Percentiles rank a stretch among this genome's conserved stretches.
Evolutionary conservation across 331 rosid genomes (phyloP).

Genomic region (Quercus lobata): DNA sequence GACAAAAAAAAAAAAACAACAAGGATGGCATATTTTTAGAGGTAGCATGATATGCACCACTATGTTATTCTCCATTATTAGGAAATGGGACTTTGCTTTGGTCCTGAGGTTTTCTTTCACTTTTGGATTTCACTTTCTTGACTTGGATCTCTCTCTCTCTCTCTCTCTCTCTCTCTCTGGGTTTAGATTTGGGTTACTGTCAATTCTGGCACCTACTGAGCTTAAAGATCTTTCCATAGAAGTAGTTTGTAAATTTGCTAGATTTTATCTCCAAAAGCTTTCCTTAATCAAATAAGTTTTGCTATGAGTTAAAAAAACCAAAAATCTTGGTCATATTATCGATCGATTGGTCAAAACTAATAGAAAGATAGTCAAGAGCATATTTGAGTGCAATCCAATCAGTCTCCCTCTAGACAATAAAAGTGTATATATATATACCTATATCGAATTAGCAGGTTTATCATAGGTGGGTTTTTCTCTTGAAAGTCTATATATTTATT

Average conservation of each 20-base stretch:
- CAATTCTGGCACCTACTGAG: background rate
- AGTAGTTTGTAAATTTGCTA: slow-evolving; percentile 8
- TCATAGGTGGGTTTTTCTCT: slow-evolving; percentile 19
- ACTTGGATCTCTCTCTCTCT: background rate
- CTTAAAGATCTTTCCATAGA: background rate
- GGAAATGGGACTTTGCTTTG: slow-evolving; percentile 4
- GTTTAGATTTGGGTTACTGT: slow-evolving; percentile 1
- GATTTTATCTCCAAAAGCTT: slow-evolving; percentile 20
- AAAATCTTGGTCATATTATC: slow-evolving; percentile 25
- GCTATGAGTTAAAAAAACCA: slow-evolving; percentile 10
- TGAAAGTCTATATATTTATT: slow-evolving; percentile 4
- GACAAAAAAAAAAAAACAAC: background rate
- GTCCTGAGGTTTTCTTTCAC: background rate
- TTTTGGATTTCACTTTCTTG: background rate
- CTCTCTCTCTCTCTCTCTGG: background rate
- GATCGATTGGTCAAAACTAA: slow-evolving; percentile 50
- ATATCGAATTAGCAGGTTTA: slow-evolving; percentile 23
- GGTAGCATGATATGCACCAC: background rate
- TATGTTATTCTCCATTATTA: background rate
- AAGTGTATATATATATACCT: slow-evolving; percentile 4
- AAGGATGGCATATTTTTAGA: background rate
- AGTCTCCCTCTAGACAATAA: slow-evolving; percentile 33
- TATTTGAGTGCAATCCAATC: slow-evolving; percentile 69
- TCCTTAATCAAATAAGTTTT: slow-evolving; percentile 34
- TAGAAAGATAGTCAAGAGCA: slow-evolving; percentile 50